Base-by-base conservation (phyloP, 148 eudicot species). In the Arbutus unedo region DNA sequence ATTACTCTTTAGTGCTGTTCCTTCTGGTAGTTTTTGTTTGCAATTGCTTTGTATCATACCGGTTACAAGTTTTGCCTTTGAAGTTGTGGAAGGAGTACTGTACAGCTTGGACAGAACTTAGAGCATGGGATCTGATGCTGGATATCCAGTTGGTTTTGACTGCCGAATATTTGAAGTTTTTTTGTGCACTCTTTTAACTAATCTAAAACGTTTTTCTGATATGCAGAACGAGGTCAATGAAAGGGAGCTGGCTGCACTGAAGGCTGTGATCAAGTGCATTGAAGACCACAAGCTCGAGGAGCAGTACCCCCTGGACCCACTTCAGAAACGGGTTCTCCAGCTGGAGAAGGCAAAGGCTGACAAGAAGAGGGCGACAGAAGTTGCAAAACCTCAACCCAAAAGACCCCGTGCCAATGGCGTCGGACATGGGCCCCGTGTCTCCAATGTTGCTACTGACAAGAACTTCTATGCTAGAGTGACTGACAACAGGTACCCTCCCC, bases 341-440 rank as follows among this genome's bases (percentile, higher is more conserved):
- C 92, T 94, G 6, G 98, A 94, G 93, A 97, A 97, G 88, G 97
- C 91, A 16, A 97, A 97, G 89, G 99, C 96, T 19, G 99, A 94
- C 77, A 93, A 91, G 88, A 97, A 97, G 86, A 90, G 93, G 76
- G 98, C 90, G 74, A 92, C 90, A 23, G 99, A 97, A 90, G 93
- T 91, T 81, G 83, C 93, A 11, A 97, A 97, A 84, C 99, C 99
- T 80, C 99, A 94, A 84, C 81, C 97, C 84, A 97, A 97, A 85
- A 87, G 98, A 82, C 98, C 99, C 72, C 95, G 97, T 54, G 96
- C 99, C 67, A 93, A 89, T 80, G 93, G 89, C 48, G 81, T 82
- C 2, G 91, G 89, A 8, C 91, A 85, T 74, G 92, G 77, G 1
- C 96, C 96, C 7, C 96, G 98, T 49, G 82, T 84, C 44, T 56